phyloP scores from a whole-genome alignment of 1,284 basidiomycete genomes.

The Athelia psychrophila region DNA sequence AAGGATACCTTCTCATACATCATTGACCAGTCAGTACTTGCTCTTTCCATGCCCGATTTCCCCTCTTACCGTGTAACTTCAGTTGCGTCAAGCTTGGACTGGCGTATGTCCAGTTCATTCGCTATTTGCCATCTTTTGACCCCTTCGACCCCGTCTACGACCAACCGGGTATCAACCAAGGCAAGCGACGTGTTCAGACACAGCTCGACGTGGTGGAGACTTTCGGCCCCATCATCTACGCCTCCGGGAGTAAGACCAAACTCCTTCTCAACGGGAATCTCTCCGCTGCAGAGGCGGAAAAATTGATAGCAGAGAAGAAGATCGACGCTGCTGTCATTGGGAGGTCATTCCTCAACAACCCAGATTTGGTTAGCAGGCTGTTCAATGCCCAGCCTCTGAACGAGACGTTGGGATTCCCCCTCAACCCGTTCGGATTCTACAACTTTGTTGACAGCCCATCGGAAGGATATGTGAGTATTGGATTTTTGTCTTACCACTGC shows the following conservation, averaged over 20 bases:
- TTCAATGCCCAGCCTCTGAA: conserved; percentile 16
- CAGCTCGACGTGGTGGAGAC: conserved; percentile 22
- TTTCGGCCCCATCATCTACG: conserved; percentile 15
- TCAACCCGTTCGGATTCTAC: neutral
- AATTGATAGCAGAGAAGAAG: conserved; percentile 14
- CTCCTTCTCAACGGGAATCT: conserved; percentile 18
- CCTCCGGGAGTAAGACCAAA: conserved; percentile 9
- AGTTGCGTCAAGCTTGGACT: conserved; percentile 9
- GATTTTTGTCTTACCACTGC: no score
- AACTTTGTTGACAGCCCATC: no score
- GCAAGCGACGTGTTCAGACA: conserved; percentile 15
- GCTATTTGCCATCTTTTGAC: conserved; percentile 6
- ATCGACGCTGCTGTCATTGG: conserved; percentile 25
- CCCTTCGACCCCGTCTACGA: conserved; percentile 10
- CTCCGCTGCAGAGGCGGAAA: conserved; percentile 18
- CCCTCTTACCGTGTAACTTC: neutral
- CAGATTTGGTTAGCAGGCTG: conserved; percentile 22
- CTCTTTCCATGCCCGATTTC: neutral
- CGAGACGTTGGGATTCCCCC: conserved; percentile 25
- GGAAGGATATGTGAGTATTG: no score
- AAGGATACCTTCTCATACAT: conserved; percentile 3
- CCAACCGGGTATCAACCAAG: no score
- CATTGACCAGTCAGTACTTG: neutral
- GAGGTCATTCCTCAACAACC: conserved; percentile 18
- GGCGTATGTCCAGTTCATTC: conserved; percentile 14